phyloP scores from a whole-genome alignment of 192 early-diverging fungal species.

The Rhizophagus prolifer region DNA sequence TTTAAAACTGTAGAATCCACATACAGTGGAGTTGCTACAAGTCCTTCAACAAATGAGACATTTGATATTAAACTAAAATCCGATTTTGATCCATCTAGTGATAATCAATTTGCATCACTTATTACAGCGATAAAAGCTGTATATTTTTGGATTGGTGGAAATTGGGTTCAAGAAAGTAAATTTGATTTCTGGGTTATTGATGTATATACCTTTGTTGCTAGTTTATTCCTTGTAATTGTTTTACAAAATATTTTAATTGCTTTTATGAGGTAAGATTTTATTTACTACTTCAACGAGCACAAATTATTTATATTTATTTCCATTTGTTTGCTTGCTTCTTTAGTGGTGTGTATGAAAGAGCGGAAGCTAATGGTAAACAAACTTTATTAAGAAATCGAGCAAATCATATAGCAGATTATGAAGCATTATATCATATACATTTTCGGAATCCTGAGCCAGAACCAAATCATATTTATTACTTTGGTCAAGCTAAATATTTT shows the following conservation, averaged over 20 bases:
- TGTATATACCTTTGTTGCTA: not conserved
- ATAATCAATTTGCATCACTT: not conserved
- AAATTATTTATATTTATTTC: no score
- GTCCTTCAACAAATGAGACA: not conserved
- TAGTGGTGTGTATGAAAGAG: no score
- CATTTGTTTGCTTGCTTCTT: no score
- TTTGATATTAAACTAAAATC: not conserved
- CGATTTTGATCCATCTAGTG: not conserved
- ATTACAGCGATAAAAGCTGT: not conserved
- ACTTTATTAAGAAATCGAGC: no score
- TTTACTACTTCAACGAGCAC: no score
- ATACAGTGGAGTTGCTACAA: not conserved
- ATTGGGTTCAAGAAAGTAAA: not conserved
- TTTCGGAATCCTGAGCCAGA: no score
- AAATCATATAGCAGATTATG: no score
- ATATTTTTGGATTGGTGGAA: not conserved
- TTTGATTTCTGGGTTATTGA: not conserved
- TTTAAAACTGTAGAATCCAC: not conserved
- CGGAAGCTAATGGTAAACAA: no score
- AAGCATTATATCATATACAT: no score
- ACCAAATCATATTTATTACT: no score
- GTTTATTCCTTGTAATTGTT: not conserved
- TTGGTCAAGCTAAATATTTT: no score
- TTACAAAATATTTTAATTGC: not conserved
- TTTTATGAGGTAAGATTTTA: not conserved